phyloP scores from a whole-genome alignment of 2,329 filamentous ascomycete species.

The Pyricularia grisea region DNA sequence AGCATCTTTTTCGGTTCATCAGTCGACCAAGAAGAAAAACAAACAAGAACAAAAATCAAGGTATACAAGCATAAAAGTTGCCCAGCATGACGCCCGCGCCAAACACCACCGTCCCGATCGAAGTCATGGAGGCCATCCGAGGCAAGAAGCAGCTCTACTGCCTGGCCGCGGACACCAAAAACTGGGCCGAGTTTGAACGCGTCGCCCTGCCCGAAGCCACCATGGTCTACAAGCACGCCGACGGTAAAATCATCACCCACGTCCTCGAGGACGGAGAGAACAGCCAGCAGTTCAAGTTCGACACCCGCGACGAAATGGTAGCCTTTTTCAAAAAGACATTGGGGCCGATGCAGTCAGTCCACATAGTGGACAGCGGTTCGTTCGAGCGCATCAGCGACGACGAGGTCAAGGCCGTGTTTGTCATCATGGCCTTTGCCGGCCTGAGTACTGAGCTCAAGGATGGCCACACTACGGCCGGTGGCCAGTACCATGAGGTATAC shows the following conservation, averaged over 20 bases:
- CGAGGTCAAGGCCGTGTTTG: slow-evolving; percentile 16
- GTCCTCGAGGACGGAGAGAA: background rate
- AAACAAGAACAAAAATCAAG: background rate
- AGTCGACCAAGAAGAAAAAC: background rate
- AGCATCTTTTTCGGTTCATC: background rate
- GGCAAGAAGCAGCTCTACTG: slow-evolving; percentile 3
- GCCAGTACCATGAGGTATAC: slow-evolving; percentile 8
- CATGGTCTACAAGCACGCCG: background rate
- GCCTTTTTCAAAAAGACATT: slow-evolving; percentile 14
- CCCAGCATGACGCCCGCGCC: background rate
- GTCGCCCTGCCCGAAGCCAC: background rate
- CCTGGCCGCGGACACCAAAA: background rate
- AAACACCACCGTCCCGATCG: background rate
- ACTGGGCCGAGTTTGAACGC: slow-evolving; percentile 1
- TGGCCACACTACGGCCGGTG: slow-evolving; percentile 5
- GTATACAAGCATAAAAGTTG: background rate
- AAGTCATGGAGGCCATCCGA: slow-evolving; percentile 2
- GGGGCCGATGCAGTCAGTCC: slow-evolving; percentile 12
- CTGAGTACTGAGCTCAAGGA: background rate
- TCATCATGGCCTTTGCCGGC: slow-evolving; percentile 3
- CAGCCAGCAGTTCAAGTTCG: slow-evolving; percentile 4
- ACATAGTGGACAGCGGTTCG: slow-evolving; percentile 15
- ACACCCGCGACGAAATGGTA: slow-evolving; percentile 7
- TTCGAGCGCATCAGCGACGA: slow-evolving; percentile 14
- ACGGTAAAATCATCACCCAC: background rate